Evolutionary conservation across 2,329 filamentous ascomycete species (phyloP), one percentile per base, ranked within the genome.

Genomic region (Magnaporthiopsis incrustans): DNA sequence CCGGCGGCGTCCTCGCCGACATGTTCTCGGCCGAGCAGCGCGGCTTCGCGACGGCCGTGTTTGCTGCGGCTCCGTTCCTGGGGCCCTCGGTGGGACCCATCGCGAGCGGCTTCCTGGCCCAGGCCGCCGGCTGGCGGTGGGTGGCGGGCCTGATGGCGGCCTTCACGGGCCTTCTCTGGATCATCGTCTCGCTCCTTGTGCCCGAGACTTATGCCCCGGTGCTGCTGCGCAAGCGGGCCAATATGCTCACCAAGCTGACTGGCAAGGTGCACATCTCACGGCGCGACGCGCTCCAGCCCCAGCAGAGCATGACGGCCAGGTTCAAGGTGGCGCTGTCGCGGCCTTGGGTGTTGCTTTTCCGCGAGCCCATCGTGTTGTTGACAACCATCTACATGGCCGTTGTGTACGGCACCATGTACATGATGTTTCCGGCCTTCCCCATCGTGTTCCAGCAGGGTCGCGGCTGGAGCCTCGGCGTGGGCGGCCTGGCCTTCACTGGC

Each of bases 401-500:
- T 67, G 71, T 85, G 63, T 85, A 85, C 70, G 78, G 62, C 60
- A 82, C 83, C 5, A 75, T 86, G 3, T 87, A 86, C 72, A 79
- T 86, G 71, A 78, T 86, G 70, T 86, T 87, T 68, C 80, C 81
- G 25, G 83, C 84, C 15, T 85, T 86, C 73, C 84, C 85, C 5
- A 86, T 90, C 69, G 87, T 91, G 38, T 97, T 95, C 75, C 80
- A 82, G 14, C 79, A 89, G 57, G 73, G 83, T 65, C 89, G 93
- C 25, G 91, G 91, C 66, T 97, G 92, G 93, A 81, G 81, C 2
- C 80, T 89, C 0, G 88, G 90, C 1, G 76, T 89, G 50, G 86
- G 88, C 0, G 92, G 93, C 0, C 83, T 97, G 2, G 84, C 91
- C 1, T 97, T 96, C 74, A 70, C 88, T 7, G 93, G 89, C 57